These are phyloP conservation scores for Coniochaeta prunicola DNA, from an alignment of 2,329 filamentous ascomycete genomes.

Conservation along the genomic window DNA sequence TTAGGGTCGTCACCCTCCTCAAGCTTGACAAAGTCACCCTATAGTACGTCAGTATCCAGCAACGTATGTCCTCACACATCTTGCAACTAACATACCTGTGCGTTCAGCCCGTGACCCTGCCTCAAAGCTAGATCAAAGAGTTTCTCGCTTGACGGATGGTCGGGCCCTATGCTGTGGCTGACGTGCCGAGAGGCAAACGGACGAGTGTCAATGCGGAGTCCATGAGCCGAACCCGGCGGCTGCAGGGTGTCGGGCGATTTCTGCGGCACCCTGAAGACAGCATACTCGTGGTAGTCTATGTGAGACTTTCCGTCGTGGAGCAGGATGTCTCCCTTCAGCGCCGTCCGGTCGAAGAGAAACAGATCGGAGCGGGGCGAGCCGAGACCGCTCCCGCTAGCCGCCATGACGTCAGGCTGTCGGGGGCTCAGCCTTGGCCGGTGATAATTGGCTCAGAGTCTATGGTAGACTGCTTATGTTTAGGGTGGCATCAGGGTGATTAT, in stretches of 20 bases:
- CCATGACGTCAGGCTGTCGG: not conserved
- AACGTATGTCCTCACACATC: not conserved
- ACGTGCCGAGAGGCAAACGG: slow-evolving; percentile 16
- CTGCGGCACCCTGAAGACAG: slow-evolving; percentile 22
- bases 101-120: slow-evolving; percentile 20
- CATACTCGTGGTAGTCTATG: slow-evolving; percentile 30
- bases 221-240: slow-evolving; percentile 6
- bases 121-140: slow-evolving; percentile 25
- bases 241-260: slow-evolving; percentile 8
- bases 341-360: slow-evolving; percentile 27
- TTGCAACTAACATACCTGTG: slow-evolving; percentile 10
- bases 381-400: not conserved
- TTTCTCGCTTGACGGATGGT: slow-evolving; percentile 21
- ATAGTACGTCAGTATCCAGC: slow-evolving; percentile 5
- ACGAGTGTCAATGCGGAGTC: slow-evolving; percentile 5
- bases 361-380: slow-evolving; percentile 20
- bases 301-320: slow-evolving; percentile 20
- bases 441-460: not conserved
- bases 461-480: not conserved
- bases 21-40: slow-evolving; percentile 8
- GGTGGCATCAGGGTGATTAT: not conserved
- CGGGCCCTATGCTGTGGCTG: slow-evolving; percentile 24
- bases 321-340: slow-evolving; percentile 24
- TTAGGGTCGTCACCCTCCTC: not conserved
- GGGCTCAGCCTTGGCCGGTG: not conserved